Evolutionary conservation across 75 land plant species (phyloP), one percentile per base, ranked within the genome.

Genomic region (Adiantum capillusveneris): DNA sequence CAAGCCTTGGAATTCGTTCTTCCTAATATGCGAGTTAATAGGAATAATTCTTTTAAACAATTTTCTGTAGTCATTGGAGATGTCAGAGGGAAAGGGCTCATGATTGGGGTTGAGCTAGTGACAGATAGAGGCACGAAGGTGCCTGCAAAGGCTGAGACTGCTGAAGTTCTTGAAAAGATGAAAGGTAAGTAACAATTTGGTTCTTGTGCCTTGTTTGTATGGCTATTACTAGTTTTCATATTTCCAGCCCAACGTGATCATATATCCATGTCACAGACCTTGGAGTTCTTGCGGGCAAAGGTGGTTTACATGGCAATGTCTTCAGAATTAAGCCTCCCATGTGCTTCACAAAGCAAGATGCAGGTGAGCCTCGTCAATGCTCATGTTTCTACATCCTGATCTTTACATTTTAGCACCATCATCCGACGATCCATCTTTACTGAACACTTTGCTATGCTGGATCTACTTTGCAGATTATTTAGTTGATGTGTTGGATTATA

Each of bases 321-420:
- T 89, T 93, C 76, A 60, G 98, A 75, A 75, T 93, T 54, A 93
- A 93, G 75, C 98, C 98, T 25, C 98, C 98, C 0, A 93, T 93
- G 98, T 93, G 98, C 63, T 89, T 93, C 73, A 83, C 80, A 21
- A 80, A 81, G 59, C 81, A 80, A 44, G 98, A 93, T 81, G 90
- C 98, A 58, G 98, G 96, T 92, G 60, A 20, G 57, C 21, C 18
- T 59, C 25, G 41, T 27, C 13, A 51, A 7, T 11, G 12, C 14
- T 6, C 5, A 58, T 31, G n/a, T 58, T 1, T 6, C 6, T 37
- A 18, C 11, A 5, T 5, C 2, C 42, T 27, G 18, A 6, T 46
- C 18, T 6, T 3, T 24, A 27, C 11, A 6, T 24, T 18, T 30
- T 1, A 16, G 5, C 18, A 55, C 22, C 5, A 55, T 55, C 3